Percentiles rank a stretch among this genome's conserved stretches.
These are phyloP conservation scores for Sungouiozyma intestinalis DNA, from an alignment of 805 yeast species.

Conservation along the genomic window DNA sequence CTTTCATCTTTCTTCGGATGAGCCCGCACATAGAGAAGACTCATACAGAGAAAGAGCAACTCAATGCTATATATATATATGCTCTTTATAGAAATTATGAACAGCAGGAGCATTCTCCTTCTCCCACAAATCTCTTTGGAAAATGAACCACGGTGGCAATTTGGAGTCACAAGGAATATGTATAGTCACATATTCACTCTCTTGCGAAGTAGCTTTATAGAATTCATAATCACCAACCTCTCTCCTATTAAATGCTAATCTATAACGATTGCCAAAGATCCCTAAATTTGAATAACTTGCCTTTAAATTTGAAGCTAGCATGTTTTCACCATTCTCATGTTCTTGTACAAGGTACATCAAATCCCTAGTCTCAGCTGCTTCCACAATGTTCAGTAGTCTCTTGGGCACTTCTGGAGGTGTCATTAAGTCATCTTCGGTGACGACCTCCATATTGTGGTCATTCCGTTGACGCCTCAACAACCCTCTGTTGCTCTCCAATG, in stretches of 20 bases:
- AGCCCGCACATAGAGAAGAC: too few species aligned
- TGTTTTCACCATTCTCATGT: constrained; percentile 1
- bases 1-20: too few species aligned
- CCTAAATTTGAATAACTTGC: constrained; percentile 21
- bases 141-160: constrained; percentile 68
- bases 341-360: neutral
- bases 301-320: neutral
- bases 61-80: constrained; percentile 15
- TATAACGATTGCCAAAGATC: constrained; percentile 25
- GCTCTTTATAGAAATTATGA: constrained; percentile 27
- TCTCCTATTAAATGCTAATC: constrained; percentile 24
- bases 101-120: constrained; percentile 28
- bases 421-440: constrained; percentile 22
- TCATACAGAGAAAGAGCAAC: neutral
- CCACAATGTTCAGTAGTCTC: constrained; percentile 17
- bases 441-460: constrained; percentile 11
- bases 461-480: constrained; percentile 4
- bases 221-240: constrained; percentile 27
- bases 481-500: neutral
- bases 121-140: constrained; percentile 61
- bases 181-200: constrained; percentile 15
- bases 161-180: constrained; percentile 50
- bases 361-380: constrained; percentile 13
- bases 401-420: constrained; percentile 22
- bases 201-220: constrained; percentile 25